Base-by-base conservation (phyloP, 2,329 filamentous ascomycete species). In the Alternaria dauci region DNA sequence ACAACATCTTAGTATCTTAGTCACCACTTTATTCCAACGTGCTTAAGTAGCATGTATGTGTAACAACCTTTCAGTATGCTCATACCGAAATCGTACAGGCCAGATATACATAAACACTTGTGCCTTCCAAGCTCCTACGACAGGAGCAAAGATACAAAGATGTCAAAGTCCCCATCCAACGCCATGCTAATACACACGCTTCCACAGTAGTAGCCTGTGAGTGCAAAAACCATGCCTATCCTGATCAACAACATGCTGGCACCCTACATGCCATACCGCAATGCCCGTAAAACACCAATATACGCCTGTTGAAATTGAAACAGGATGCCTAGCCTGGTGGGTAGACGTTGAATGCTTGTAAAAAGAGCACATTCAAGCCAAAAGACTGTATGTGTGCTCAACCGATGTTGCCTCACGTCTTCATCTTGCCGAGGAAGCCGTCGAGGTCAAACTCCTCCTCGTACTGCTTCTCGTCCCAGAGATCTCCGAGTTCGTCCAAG, bases 391-490 rank as follows among this genome's bases (percentile, higher is more conserved):
- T 2, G 6, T 9, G 16, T n/a, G 42, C 25, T 44, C 42, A 44
- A 16, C 23, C 12, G 39, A 25, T 14, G 14, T 12, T 52, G 34
- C 6, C 38, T 48, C 66, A 82, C 34, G 75, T 81, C 75, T 93
- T 92, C 92, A 99, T 97, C 69, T 88, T 96, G 78, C 93, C 94
- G 82, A 99, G 85, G 82, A 98, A 99, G 4, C 92, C 94, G 72
- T 97, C 93, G 68, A 99, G 82, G 77, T 98, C 93, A 78, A 97
- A 98, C 79, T 96, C 96, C 82, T 99, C 95, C 80, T 97, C 93
- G 79, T 99, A 99, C 82, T 97, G 94, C 76, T 89, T 90, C 77
- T 97, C 94, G 77, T 99, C 95, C 94, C 95, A 99, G 30, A 99
- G 82, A 79, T 99, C 95, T 59, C 93, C 94, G 59, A 99, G 81